Conservation (phyloP, 2,329 filamentous ascomycete genomes). For the Sclerotinia trifoliorum region DNA sequence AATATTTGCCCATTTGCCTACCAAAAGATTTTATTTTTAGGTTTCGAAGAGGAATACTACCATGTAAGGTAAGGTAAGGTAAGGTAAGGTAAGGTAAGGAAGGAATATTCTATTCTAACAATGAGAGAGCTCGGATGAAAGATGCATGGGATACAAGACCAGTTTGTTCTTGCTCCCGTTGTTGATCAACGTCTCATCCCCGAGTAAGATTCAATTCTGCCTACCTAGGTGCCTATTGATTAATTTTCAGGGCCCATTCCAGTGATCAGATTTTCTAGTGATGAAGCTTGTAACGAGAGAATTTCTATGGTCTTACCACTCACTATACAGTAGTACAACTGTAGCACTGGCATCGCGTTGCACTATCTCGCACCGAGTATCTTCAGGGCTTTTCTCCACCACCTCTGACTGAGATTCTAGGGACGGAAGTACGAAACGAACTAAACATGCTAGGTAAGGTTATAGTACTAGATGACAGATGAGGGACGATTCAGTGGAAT, state of each 20-base stretch:
- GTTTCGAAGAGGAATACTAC: not conserved
- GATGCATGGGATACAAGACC: not conserved
- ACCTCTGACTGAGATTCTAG: not conserved
- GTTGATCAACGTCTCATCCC: constrained; percentile 10
- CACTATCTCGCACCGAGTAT: not conserved
- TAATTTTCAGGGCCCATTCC: not conserved
- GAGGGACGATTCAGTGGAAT: not conserved
- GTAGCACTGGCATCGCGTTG: not conserved
- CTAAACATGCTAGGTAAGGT: not conserved
- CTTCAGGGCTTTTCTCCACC: not conserved
- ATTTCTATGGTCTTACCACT: not conserved
- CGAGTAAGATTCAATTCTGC: not conserved
- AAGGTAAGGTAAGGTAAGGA: not conserved
- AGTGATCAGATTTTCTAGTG: not conserved
- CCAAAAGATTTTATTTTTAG: not conserved
- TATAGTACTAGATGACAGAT: not conserved
- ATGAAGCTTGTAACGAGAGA: not conserved
- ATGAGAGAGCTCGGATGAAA: constrained; percentile 4
- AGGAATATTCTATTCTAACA: not conserved
- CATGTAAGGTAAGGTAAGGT: constrained; percentile 1
- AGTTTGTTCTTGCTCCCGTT: constrained; percentile 5
- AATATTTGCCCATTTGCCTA: not conserved
- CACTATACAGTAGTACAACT: not conserved
- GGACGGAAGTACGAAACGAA: not conserved
- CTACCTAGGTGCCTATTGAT: not conserved